These are phyloP conservation scores for Fusarium mundagurra DNA, from an alignment of 2,329 filamentous ascomycete genomes.

Conservation along the genomic window DNA sequence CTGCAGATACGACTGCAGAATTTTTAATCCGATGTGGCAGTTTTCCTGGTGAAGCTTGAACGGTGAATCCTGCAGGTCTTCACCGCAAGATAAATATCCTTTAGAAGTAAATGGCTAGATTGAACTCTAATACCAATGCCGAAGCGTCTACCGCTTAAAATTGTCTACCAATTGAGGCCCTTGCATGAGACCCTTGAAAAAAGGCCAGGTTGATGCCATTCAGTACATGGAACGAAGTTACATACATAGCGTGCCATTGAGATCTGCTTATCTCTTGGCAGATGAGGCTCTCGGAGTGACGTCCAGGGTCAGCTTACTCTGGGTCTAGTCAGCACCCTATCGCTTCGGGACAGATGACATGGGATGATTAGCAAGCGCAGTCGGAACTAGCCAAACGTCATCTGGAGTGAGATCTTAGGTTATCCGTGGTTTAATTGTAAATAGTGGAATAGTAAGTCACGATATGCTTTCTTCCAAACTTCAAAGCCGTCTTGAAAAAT, in stretches of 20 bases:
- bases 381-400: too few species aligned
- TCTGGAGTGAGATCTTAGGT: too few species aligned
- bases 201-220: neutral
- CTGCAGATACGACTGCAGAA: neutral
- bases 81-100: accelerated
- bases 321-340: accelerated
- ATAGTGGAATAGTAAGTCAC: too few species aligned
- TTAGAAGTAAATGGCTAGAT: accelerated
- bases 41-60: accelerated
- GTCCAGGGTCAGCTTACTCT: neutral
- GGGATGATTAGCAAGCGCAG: neutral
- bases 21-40: neutral
- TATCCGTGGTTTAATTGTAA: too few species aligned
- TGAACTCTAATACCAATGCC: neutral
- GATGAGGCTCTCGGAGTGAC: neutral
- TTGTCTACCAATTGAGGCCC: accelerated
- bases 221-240: accelerated
- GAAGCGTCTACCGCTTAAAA: accelerated
- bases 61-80: accelerated
- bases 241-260: neutral
- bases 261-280: neutral
- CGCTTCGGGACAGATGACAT: accelerated
- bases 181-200: neutral
- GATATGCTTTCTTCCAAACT: too few species aligned
- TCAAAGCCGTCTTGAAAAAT: too few species aligned